Base-by-base conservation (phyloP, 768 basidiomycete genomes). In the Boletus pseudo-olivaceus region DNA sequence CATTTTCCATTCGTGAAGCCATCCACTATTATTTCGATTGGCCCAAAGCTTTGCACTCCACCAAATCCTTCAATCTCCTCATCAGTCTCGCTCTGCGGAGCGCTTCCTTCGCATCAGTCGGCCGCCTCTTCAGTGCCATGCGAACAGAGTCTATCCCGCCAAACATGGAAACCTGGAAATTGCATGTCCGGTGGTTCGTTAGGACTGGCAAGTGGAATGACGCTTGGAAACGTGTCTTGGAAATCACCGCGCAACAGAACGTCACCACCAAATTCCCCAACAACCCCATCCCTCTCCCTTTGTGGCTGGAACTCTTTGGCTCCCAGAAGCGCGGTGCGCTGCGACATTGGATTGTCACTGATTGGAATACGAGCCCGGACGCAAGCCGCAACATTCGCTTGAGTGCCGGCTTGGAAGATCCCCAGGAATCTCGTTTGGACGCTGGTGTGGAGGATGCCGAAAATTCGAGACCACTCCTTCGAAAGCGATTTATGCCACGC, bases 291-390 rank as follows among this genome's bases (percentile, higher is more conserved):
- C 80, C 78, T 27, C 71, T 82, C 27, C 63, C 70, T 5, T 66
- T 88, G 47, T 88, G 84, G 86, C 54, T 82, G 41, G 85, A 88
- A 57, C 80, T 88, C 58, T 79, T 82, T 59, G 74, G 75, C 44
- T 72, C 74, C 17, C 62, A 67, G 56, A 76, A 76, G 51, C 67
- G 71, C 47, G 71, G 73, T 43, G 73, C 69, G 6, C 57, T 67
- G 27, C 64, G 68, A 35, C 55, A 45, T 40, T 64, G 62, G 60
- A 30, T 49, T 23, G 51, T 56, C 45, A 37, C 51, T 23, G 19
- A 45, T 6, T 26, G n/a, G 26, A 20, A 33, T 29, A n/a, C 39
- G 38, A 34, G 11, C 12, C 27, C 15, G 26, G 20, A 52, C 9
- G 17, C 30, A 20, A 37, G 19, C 27, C 12, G 10, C n/a, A 30